These are phyloP conservation scores for Microbotryum silenes-acaulis DNA, from an alignment of 1,284 basidiomycete species.

Conservation along the genomic window DNA sequence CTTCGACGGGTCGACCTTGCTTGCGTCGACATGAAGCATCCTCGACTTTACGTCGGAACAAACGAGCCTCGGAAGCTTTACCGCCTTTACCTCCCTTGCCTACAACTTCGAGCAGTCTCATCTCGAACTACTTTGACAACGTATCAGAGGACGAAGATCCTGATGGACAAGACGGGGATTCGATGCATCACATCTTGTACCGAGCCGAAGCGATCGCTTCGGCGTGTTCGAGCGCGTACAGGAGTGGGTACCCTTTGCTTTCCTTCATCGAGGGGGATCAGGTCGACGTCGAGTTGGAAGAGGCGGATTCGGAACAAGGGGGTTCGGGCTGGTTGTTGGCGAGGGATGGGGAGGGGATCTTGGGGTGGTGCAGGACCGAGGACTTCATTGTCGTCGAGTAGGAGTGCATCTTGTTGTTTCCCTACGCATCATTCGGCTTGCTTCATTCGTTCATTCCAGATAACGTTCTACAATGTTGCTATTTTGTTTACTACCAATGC, in stretches of 20 bases:
- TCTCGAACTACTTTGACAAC: conserved; percentile 20
- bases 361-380: conserved; percentile 28
- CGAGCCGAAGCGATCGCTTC: conserved; percentile 23
- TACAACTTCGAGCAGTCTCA: background rate
- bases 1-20: background rate
- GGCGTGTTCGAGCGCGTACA: conserved; percentile 11
- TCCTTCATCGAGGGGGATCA: conserved; percentile 17
- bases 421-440: too few species aligned
- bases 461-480: too few species aligned
- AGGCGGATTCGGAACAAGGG: conserved; percentile 26
- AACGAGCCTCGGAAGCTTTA: background rate
- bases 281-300: conserved; percentile 25
- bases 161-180: conserved; percentile 3
- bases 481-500: too few species aligned
- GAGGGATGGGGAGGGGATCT: conserved; percentile 6
- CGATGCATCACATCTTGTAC: conserved; percentile 14
- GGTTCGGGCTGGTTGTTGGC: conserved; percentile 30
- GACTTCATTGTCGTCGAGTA: conserved; percentile 26
- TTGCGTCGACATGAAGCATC: background rate
- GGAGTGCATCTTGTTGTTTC: background rate
- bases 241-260: conserved; percentile 21
- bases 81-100: background rate
- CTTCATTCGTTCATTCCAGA: too few species aligned
- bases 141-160: background rate
- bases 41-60: background rate